Conservation (phyloP, 2,329 filamentous ascomycete genomes). For the Sclerotinia sclerotiorum region DNA sequence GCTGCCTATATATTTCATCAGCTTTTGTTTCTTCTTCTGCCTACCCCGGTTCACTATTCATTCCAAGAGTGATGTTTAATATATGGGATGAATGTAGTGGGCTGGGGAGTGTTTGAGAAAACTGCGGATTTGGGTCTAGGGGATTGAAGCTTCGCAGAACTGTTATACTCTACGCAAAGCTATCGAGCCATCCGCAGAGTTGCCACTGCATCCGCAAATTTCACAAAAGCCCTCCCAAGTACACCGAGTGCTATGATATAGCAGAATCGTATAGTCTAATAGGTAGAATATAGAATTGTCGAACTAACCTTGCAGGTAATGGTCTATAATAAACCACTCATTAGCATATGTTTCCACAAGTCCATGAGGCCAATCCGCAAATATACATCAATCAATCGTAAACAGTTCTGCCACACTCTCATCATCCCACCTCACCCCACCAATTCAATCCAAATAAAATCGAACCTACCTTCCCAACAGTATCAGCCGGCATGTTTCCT, state of each 20-base stretch:
- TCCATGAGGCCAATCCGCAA: neutral
- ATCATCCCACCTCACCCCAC: neutral
- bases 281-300: neutral
- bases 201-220: neutral
- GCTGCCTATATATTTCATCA: conserved; percentile 61
- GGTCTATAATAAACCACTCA: conserved; percentile 29
- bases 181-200: neutral
- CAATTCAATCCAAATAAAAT: neutral
- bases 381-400: neutral
- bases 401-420: neutral
- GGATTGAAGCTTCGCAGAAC: too few relatives aligned
- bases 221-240: neutral
- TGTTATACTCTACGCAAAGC: neutral
- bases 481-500: conserved; percentile 24
- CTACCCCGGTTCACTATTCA: too few relatives aligned
- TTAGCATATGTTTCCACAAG: conserved; percentile 1
- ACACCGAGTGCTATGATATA: too few relatives aligned
- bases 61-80: too few relatives aligned
- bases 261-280: too few relatives aligned
- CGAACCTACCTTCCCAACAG: conserved; percentile 27
- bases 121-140: neutral
- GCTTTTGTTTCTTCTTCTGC: neutral
- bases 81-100: too few relatives aligned
- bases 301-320: conserved; percentile 41
- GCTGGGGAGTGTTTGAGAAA: too few relatives aligned